phyloP scores from a whole-genome alignment of 352 stramenopile genomes.

The Phytophthora podocarpi region DNA sequence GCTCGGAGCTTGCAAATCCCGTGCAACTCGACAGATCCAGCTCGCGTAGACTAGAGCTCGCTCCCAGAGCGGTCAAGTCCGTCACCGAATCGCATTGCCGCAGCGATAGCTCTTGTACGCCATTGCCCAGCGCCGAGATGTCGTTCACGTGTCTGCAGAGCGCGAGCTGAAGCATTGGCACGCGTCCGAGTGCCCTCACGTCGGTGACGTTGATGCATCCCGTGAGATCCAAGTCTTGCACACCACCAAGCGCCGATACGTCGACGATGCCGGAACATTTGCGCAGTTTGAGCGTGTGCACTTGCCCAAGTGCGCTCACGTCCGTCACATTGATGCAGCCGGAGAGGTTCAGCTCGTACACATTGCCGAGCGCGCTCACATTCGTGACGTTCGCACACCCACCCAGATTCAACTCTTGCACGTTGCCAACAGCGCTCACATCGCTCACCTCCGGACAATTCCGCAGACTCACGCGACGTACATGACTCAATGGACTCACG shows the following conservation, averaged over 20 bases:
- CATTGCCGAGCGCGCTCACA: conserved; percentile 43
- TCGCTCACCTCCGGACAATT: conserved; percentile 63
- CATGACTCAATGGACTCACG: conserved; percentile 45
- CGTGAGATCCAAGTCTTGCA: conserved; percentile 61
- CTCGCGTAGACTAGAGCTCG: conserved; percentile 37
- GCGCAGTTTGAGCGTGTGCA: conserved; percentile 57
- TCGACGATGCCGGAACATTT: conserved; percentile 53
- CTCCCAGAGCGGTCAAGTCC: conserved; percentile 49
- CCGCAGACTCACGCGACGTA: conserved; percentile 54
- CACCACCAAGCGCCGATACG: conserved; percentile 38
- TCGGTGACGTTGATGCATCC: conserved; percentile 60
- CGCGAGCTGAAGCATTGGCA: conserved; percentile 60
- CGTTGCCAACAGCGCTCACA: conserved; percentile 45
- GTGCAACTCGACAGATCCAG: conserved; percentile 65
- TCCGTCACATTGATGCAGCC: conserved; percentile 69
- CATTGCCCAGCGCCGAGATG: conserved; percentile 45
- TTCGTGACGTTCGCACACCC: conserved; percentile 52
- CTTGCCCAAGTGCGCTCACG: conserved; percentile 46
- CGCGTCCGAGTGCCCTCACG: conserved; percentile 49
- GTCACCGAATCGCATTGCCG: conserved; percentile 55
- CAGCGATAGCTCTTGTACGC: conserved; percentile 48
- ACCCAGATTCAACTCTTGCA: conserved; percentile 66
- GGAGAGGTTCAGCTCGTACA: conserved; percentile 55
- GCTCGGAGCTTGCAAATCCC: conserved; percentile 37
- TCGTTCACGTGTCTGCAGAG: conserved; percentile 56